Evolutionary conservation across 2,329 filamentous ascomycete genomes (phyloP), one percentile per base, ranked within the genome.

Genomic region (Fusarium cyanostomum): DNA sequence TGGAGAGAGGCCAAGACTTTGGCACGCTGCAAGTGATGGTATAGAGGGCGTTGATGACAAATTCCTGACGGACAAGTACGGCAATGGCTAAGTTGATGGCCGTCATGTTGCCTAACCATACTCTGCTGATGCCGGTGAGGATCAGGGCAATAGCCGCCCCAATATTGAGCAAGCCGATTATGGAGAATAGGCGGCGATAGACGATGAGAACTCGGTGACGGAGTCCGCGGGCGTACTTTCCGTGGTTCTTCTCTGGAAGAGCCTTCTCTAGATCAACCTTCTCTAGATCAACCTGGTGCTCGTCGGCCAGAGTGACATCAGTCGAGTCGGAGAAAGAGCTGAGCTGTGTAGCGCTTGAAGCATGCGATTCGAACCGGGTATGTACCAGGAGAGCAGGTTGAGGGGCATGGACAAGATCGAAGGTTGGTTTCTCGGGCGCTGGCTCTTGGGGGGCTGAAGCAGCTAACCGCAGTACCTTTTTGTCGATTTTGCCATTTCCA

Each of bases 401-500:
- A 26, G 68, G 66, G 3, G 45, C 21, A 0, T 42, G 44, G n/a
- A 53, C 56, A 7, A 16, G 35, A 12, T 10, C 24, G 42, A 10
- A 28, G 9, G 42, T 3, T 13, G 33, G 27, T 27, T 39, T 38
- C 31, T 51, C 37, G 26, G 45, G 12, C 33, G 24, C 18, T 16
- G 31, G 37, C 38, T 42, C 21, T 18, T n/a, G 26, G 8, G 38
- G 48, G 16, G 49, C 15, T 12, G 35, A 18, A 7, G 37, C 48
- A 27, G 39, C 21, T 42, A 64, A 30, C 5, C 39, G 50, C 0
- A 86, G 76, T 4, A 75, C 71, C 11, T 73, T 74, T 74, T 84
- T 86, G 71, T 87, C 82, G 33, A 85, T 78, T 70, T 87, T 87
- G 30, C 84, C 84, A 57, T 86, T 86, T 12, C 77, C 59, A 0